Conservation (phyloP, 2,329 filamentous ascomycete genomes). For the Aspergillus chevalieri region DNA sequence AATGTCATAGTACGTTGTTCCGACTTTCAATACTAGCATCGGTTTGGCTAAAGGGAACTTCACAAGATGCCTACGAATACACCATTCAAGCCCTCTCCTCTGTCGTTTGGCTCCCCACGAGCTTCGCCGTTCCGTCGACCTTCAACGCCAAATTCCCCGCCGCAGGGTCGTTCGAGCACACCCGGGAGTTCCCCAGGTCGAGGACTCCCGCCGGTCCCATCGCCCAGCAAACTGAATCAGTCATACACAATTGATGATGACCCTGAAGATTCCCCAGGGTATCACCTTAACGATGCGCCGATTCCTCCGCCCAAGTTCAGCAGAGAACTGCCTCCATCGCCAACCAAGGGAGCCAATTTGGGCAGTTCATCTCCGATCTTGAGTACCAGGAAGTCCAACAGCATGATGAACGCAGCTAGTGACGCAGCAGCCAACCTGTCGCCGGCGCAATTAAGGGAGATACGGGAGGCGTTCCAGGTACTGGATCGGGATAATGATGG, state of each 20-base stretch:
- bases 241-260: slow-evolving; percentile 40
- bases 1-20: no score
- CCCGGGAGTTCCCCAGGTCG: slow-evolving; percentile 43
- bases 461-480: slow-evolving; percentile 90
- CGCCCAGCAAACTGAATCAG: slow-evolving; percentile 44
- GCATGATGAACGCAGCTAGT: slow-evolving; percentile 17
- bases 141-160: slow-evolving; percentile 57
- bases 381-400: slow-evolving; percentile 15
- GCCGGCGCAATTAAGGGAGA: slow-evolving; percentile 72
- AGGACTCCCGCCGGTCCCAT: slow-evolving; percentile 38
- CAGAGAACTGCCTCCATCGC: slow-evolving; percentile 35
- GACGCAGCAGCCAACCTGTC: slow-evolving; percentile 53
- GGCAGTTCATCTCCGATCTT: slow-evolving; percentile 24
- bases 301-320: slow-evolving; percentile 30
- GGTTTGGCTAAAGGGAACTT: no score
- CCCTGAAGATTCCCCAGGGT: slow-evolving; percentile 23
- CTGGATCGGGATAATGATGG: slow-evolving; percentile 86
- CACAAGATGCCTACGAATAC: slow-evolving; percentile 31
- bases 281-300: slow-evolving; percentile 14
- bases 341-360: slow-evolving; percentile 29
- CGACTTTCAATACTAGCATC: no score
- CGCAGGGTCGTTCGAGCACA: slow-evolving; percentile 45
- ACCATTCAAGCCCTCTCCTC: slow-evolving; percentile 64
- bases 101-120: slow-evolving; percentile 65
- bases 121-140: slow-evolving; percentile 63